Percentiles rank a stretch among this genome's conserved stretches.
Conservation (phyloP, 116 monocot species). For the Phalaenopsis hybrid region DNA sequence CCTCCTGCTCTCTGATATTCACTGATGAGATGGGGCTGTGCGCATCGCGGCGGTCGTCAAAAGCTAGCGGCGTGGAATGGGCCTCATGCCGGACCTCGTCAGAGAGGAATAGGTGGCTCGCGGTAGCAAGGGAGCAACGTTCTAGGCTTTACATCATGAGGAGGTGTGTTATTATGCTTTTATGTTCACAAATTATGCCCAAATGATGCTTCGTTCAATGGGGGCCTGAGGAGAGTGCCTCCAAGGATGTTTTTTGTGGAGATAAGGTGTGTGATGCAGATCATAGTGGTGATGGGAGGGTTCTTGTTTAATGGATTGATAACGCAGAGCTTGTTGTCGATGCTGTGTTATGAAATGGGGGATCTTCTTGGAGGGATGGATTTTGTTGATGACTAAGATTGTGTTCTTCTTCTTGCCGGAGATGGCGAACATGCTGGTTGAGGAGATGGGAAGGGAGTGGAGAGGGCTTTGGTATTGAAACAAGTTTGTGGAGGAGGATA, state of each 20-base stretch:
- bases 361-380: slow-evolving; percentile 35
- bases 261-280: slow-evolving; percentile 43
- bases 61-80: too few species aligned
- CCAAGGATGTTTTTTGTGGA: slow-evolving; percentile 37
- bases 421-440: slow-evolving; percentile 20
- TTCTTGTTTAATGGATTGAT: slow-evolving; percentile 23
- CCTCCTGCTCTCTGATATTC: too few species aligned
- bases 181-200: slow-evolving; percentile 14
- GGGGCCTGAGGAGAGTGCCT: too few species aligned
- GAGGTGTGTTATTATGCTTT: slow-evolving; percentile 35
- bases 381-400: slow-evolving; percentile 26
- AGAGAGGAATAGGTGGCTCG: slow-evolving; percentile 18
- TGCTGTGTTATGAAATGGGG: slow-evolving; percentile 51
- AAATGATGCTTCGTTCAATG: too few species aligned
- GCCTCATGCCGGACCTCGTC: not conserved
- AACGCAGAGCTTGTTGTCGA: slow-evolving; percentile 37
- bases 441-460: slow-evolving; percentile 15
- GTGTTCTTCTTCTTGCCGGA: slow-evolving; percentile 25
- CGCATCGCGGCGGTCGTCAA: too few species aligned
- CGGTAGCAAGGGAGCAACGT: slow-evolving; percentile 31
- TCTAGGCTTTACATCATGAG: slow-evolving; percentile 35
- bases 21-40: too few species aligned
- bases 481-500: slow-evolving; percentile 6
- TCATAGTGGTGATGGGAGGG: slow-evolving; percentile 24
- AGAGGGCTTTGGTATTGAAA: slow-evolving; percentile 21